Evolutionary conservation across 2,329 filamentous ascomycete species (phyloP), one percentile per base, ranked within the genome.

Genomic region (Hypoxylon sp.): DNA sequence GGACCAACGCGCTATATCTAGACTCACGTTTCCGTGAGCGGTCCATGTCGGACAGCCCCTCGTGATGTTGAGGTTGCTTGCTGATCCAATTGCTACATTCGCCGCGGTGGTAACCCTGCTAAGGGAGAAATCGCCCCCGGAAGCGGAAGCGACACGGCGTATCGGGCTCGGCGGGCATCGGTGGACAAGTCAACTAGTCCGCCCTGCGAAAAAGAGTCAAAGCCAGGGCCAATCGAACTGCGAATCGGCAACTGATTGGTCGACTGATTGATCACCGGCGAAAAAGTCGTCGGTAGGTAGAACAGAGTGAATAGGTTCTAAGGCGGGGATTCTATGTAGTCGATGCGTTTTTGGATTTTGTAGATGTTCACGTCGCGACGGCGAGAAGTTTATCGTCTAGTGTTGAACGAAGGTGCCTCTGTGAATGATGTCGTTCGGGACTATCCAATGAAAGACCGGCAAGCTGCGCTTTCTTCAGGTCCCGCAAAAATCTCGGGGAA

Each of bases 21-120:
- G 47, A 79, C 86, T 74, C 73, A 90, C 88, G 87, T 84, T 89
- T 89, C 78, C 86, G 88, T 81, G 84, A 83, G 82, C 88, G 88
- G 84, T 90, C 87, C 88, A 91, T 91, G 75, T 71, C 78, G 80
- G 81, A 82, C 78, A 80, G 80, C 76, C 75, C 74, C 74, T 76
- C 74, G 71, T 77, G 75, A 74, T 76, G 72, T 77, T 68, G 60
- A 70, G 71, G 44, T 63, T 67, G 57, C 33, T 63, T 70, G 63
- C 47, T 29, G 53, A 59, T 53, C 59, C 74, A 76, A 78, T 76
- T 75, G 80, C 83, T 84, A 85, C 84, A 86, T 86, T 81, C 84
- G 84, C 75, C 72, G 75, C 76, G 70, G 70, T 72, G 70, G 52
- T 70, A 64, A 71, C 75, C 76, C 75, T 83, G 82, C 84, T 82